Evolutionary conservation across 495 filamentous ascomycete species (phyloP).

Genomic region (Tuber microsphaerosporum): DNA sequence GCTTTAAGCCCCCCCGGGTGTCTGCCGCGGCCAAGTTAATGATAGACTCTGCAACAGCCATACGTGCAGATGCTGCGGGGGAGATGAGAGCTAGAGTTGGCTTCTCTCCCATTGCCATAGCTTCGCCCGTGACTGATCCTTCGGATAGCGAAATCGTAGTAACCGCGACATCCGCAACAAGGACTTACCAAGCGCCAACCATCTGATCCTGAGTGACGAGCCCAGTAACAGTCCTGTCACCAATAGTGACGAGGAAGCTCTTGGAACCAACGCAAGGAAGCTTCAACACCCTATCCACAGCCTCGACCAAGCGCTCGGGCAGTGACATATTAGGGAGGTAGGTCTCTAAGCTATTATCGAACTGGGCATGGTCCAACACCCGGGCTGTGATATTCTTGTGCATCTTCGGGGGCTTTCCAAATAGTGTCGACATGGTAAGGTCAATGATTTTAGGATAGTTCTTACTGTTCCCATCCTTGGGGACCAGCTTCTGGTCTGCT

Average conservation of each 20-base stretch:
- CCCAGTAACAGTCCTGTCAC: slow-evolving; percentile 83
- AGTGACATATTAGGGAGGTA: slow-evolving; percentile 59
- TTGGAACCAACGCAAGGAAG: slow-evolving; percentile 90
- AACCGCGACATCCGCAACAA: slow-evolving; percentile 86
- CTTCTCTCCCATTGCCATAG: slow-evolving; percentile 96
- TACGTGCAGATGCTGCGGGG: slow-evolving; percentile 82
- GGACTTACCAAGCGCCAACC: slow-evolving; percentile 95
- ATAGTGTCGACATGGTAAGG: slow-evolving; percentile 81
- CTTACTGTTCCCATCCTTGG: slow-evolving; percentile 73
- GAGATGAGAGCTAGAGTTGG: slow-evolving; percentile 85
- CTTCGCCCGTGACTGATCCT: slow-evolving; percentile 74
- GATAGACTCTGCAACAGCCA: slow-evolving; percentile 97
- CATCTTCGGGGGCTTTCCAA: slow-evolving; percentile 84
- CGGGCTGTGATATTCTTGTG: slow-evolving; percentile 69
- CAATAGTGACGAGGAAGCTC: slow-evolving; percentile 94
- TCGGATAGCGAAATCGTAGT: slow-evolving; percentile 71
- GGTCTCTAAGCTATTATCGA: slow-evolving; percentile 59
- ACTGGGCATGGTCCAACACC: slow-evolving; percentile 59
- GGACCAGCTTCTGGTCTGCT: slow-evolving; percentile 59
- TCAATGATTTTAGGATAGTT: slow-evolving; percentile 77
- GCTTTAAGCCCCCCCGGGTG: too few species aligned
- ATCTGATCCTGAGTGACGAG: slow-evolving; percentile 86
- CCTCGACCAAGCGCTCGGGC: slow-evolving; percentile 63
- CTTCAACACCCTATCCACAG: slow-evolving; percentile 69
- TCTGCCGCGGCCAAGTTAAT: too few species aligned